These are phyloP conservation scores for Ramaria rubella DNA, from an alignment of 768 basidiomycete species.

Conservation along the genomic window DNA sequence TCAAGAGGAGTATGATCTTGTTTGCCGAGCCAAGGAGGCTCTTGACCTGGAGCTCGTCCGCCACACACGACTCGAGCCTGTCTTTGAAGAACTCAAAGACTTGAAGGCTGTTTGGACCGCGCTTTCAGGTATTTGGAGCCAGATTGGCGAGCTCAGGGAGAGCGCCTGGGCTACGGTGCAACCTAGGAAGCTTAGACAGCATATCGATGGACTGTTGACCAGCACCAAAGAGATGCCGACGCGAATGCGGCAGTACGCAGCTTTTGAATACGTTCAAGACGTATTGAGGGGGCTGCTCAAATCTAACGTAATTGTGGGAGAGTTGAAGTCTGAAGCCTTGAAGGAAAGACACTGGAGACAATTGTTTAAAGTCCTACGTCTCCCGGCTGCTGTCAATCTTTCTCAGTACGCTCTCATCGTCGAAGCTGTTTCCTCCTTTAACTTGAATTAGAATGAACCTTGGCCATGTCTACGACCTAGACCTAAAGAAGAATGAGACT, in stretches of 20 bases:
- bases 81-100: slow-evolving; percentile 92
- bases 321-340: slow-evolving; percentile 93
- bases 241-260: slow-evolving; percentile 97
- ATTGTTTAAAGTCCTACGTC: slow-evolving; percentile 79
- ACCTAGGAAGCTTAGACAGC: slow-evolving; percentile 89
- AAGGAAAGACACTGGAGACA: slow-evolving; percentile 99
- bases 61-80: slow-evolving; percentile 86
- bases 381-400: slow-evolving; percentile 70
- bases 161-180: slow-evolving; percentile 88
- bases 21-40: slow-evolving; percentile 94
- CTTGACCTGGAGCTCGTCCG: slow-evolving; percentile 87
- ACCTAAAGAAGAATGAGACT: slow-evolving; percentile 87
- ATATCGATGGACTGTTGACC: slow-evolving; percentile 81
- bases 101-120: slow-evolving; percentile 99
- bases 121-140: slow-evolving; percentile 93
- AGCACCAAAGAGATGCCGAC: slow-evolving; percentile 99
- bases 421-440: slow-evolving; percentile 2
- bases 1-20: slow-evolving; percentile 91
- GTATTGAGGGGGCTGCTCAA: slow-evolving; percentile 79
- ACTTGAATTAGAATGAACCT: slow-evolving; percentile 71
- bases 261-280: slow-evolving; percentile 97
- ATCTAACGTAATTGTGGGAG: slow-evolving; percentile 82
- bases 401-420: slow-evolving; percentile 45
- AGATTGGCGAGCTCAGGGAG: slow-evolving; percentile 84
- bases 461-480: slow-evolving; percentile 94